Evolutionary conservation across 2,329 filamentous ascomycete species (phyloP).

Genomic region (Tolypocladium guangdongense): DNA sequence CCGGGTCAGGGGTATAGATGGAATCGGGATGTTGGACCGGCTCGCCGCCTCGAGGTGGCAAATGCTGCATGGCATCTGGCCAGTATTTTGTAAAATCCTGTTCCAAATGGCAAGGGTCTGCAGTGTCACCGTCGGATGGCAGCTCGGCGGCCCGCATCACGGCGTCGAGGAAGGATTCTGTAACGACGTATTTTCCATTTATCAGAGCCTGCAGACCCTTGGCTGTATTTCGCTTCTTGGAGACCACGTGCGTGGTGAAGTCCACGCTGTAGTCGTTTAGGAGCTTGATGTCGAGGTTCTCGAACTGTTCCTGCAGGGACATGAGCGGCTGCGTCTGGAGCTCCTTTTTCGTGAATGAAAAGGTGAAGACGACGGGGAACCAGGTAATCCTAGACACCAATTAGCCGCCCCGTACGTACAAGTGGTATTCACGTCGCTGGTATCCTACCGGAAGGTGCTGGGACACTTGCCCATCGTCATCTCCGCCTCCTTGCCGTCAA

Average conservation of each 20-base stretch:
- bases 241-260: conserved; percentile 77
- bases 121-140: conserved; percentile 32
- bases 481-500: conserved; percentile 42
- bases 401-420: background rate
- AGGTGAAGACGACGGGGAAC: conserved; percentile 71
- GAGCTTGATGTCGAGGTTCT: conserved; percentile 83
- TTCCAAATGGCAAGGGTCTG: conserved; percentile 52
- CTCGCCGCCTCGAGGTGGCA: conserved; percentile 68
- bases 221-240: conserved; percentile 80
- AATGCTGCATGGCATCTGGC: conserved; percentile 61
- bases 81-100: conserved; percentile 68
- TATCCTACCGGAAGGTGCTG: conserved; percentile 44
- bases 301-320: conserved; percentile 47
- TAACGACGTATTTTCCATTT: conserved; percentile 68
- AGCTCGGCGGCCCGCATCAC: conserved; percentile 50
- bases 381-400: conserved; percentile 53
- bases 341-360: conserved; percentile 58
- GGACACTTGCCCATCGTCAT: conserved; percentile 65
- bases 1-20: conserved; percentile 60
- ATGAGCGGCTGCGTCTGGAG: conserved; percentile 52
- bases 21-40: conserved; percentile 55
- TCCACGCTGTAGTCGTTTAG: conserved; percentile 58
- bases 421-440: background rate
- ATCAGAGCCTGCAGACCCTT: conserved; percentile 81
- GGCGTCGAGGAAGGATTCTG: conserved; percentile 61